Conservation (phyloP, 768 basidiomycete genomes). For the Mycena vulgaris region DNA sequence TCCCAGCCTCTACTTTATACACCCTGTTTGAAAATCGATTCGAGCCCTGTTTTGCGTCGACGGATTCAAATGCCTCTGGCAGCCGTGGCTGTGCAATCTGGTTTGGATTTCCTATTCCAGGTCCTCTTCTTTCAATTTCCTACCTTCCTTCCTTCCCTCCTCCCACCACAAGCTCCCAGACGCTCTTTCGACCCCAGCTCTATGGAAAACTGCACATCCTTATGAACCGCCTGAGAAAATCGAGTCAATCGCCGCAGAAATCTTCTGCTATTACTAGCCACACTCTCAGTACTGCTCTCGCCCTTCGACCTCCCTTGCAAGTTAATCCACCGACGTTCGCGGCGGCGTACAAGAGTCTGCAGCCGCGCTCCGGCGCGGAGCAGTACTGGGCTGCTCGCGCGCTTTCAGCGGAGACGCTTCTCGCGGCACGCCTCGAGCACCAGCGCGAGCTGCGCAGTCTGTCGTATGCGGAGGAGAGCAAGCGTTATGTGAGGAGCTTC, state of each 20-base stretch:
- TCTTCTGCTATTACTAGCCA: not conserved
- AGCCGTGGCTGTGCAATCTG: too few species aligned
- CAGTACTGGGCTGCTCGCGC: slow-evolving; percentile 82
- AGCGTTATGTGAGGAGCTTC: slow-evolving; percentile 60
- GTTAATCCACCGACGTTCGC: slow-evolving; percentile 23
- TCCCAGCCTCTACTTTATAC: too few species aligned
- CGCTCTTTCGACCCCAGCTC: not conserved
- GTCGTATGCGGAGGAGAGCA: slow-evolving; percentile 58
- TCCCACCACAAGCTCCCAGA: not conserved
- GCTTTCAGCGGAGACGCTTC: slow-evolving; percentile 73
- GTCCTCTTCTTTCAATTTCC: not conserved
- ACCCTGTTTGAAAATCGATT: not conserved
- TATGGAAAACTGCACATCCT: slow-evolving; percentile 6
- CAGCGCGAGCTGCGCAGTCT: slow-evolving; percentile 63
- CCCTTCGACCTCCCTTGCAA: slow-evolving; percentile 22
- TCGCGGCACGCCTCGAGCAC: slow-evolving; percentile 65
- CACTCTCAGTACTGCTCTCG: slow-evolving; percentile 12
- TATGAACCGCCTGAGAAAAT: slow-evolving; percentile 36
- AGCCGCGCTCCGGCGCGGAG: slow-evolving; percentile 49
- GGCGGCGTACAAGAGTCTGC: slow-evolving; percentile 25
- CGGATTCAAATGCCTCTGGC: not conserved
- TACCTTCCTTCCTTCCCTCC: not conserved
- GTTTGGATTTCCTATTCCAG: too few species aligned
- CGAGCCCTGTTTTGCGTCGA: not conserved
- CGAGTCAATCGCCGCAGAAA: slow-evolving; percentile 24